Evolutionary conservation across 257 asterid species (phyloP), one percentile per base, ranked within the genome.

Genomic region (Nicotiana undulata): DNA sequence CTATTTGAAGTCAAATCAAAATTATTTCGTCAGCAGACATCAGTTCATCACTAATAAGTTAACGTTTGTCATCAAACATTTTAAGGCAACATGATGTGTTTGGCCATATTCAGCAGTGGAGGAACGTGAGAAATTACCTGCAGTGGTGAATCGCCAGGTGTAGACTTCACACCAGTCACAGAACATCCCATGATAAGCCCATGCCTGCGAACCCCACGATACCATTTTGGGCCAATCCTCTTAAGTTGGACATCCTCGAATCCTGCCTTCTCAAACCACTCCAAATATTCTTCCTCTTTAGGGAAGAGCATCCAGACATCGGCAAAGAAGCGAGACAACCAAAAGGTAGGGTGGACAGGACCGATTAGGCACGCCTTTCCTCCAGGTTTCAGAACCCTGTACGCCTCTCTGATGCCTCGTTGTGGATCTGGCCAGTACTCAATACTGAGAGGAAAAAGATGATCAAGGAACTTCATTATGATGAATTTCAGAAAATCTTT

Each of bases 341-440:
- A 91, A 84, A 91, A 90, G 5, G 97, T 92, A 29, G 98, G 99
- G 80, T 96, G 86, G 12, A 94, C 97, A 6, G 99, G 99, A 76
- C 99, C 99, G 18, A 96, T 96, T 46, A 96, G 1, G 88, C 99
- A 94, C 4, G 98, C 98, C 86, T 96, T 94, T 49, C 98, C 96
- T 79, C 96, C 96, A 11, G 91, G 86, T 79, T 91, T 94, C 86
- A 95, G 81, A 44, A 95, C 97, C 76, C 99, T 90, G 87, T 95
- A 95, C 5, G 99, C 99, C 91, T 93, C 99, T 86, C 20, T 84
- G 83, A 95, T 93, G 59, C 99, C 99, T 44, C 98, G 97, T 79
- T 93, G 99, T 46, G 99, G 99, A 85, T 95, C 99, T 6, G 99
- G 99, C 99, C 99, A 95, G 89, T 95, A 95, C 87, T 95, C 98